Percentiles rank a stretch among this genome's conserved stretches.
Conservation (phyloP, 768 basidiomycete species). For the Pleurotus djamor region DNA sequence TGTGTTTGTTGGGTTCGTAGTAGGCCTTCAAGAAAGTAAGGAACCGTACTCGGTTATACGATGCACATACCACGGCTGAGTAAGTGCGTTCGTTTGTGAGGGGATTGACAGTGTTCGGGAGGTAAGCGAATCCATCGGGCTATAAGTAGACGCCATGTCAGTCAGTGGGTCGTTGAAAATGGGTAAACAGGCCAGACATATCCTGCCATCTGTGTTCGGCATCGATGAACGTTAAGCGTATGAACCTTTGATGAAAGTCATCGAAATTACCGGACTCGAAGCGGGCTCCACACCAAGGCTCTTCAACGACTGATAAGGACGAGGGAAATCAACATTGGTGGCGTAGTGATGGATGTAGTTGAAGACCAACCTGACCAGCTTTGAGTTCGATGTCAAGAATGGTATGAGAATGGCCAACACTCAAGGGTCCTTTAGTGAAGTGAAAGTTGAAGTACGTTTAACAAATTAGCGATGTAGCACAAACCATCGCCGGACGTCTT, state of each 20-base stretch:
- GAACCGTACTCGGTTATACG: background rate
- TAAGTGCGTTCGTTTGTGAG: background rate
- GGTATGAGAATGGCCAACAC: background rate
- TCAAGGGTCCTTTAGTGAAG: background rate
- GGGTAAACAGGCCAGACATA: background rate
- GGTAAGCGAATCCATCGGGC: background rate
- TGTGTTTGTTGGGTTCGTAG: background rate
- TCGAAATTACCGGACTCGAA: background rate
- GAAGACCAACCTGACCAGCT: background rate
- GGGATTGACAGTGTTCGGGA: background rate
- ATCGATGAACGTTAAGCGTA: background rate
- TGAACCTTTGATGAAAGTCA: background rate
- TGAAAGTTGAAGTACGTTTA: background rate
- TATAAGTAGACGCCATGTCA: background rate
- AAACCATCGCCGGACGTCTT: background rate
- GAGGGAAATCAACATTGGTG: background rate
- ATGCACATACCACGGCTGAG: background rate
- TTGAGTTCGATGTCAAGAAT: background rate
- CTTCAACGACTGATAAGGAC: background rate
- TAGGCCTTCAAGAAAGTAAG: background rate
- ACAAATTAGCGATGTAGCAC: background rate
- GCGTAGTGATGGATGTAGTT: background rate
- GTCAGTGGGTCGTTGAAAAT: background rate
- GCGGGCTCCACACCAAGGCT: background rate
- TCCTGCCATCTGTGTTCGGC: background rate